Evolutionary conservation across 768 basidiomycete species (phyloP), one percentile per base, ranked within the genome.

Genomic region (Mycena galopus): DNA sequence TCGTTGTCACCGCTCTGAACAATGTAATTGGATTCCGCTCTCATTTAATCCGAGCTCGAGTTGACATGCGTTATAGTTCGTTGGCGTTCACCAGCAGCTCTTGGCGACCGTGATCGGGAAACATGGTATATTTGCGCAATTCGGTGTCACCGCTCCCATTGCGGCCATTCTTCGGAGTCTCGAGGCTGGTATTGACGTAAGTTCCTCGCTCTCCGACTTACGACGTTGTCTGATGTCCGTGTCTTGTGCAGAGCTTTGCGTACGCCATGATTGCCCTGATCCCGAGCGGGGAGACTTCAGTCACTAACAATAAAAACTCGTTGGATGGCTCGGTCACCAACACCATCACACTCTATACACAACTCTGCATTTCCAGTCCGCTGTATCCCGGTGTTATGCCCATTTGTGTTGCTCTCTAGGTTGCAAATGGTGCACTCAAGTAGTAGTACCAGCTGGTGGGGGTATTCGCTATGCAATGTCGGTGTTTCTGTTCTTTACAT

Each of bases 101-200:
- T 16, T 65, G 32, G 32, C 64, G 4, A 65, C 51, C 23, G 51
- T 65, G n/a, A 65, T 65, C 29, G 64, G 64, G 25, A 55, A 65
- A 23, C 65, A 56, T 27, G 8, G 25, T 14, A 39, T 57, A 4
- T 65, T 65, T 25, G n/a, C 53, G 25, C 53, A 56, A n/a, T 65
- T 65, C n/a, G 35, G 23, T 2, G 17, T 30, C 19, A 65, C 65
- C 25, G 51, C 53, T 14, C 65, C 65, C 23, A 56, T 65, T 44
- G 53, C 35, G 19, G 53, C 51, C 0, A 21, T 65, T 35, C 55
- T 65, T 5, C 65, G 53, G 25, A 55, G 8, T 29, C 65, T 65
- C 12, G 65, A 65, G 19, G 65, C 53, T 6, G 12, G 10, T 25
- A 44, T 65, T 0, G 65, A 65, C 42, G 65, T 65, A 30, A n/a